Evolutionary conservation across 1,284 basidiomycete genomes (phyloP), one percentile per base, ranked within the genome.

Genomic region (Stygiomarasmius scandens): DNA sequence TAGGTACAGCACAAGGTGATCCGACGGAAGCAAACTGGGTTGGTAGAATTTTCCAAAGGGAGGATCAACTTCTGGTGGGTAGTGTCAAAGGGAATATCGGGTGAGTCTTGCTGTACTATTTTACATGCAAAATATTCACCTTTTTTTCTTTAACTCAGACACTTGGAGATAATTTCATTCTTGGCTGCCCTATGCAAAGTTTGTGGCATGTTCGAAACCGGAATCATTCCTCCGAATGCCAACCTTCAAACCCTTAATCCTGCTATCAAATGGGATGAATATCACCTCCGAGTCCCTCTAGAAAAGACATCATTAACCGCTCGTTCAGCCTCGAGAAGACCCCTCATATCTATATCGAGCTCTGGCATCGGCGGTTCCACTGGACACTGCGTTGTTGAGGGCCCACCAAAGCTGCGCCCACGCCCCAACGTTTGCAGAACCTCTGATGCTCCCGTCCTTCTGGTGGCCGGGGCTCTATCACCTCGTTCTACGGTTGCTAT

Each of bases 21-120:
- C 77, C 78, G 2, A 74, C 71, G 0, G 79, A 80, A 61, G 74
- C 74, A 1, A 80, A 80, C 49, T 73, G 71, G 65, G 75, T 74
- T 1, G 78, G 78, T 0, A 67, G 67, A 25, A 29, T 61, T 5
- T 75, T 74, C 55, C 27, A 56, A 23, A 48, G 67, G 24, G 65
- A 70, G 19, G 59, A 56, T 14, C 67, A 69, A 5, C 45, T 75
- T 8, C 8, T 69, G 4, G 63, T 74, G 2, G 76, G 76, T 1
- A 76, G 74, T 59, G 69, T 77, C 0, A 77, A 77, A 61, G 71
- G 73, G 1, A 77, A 77, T 55, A 63, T 77, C n/a, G 75, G 75
- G 68, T 71, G 59, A 19, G 70, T 60, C 16, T 22, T 38, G 3
- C 16, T 34, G 24, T 29, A n/a, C 16, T 45, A 19, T n/a, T n/a